phyloP scores from a whole-genome alignment of 2,329 filamentous ascomycete species.

The Trichoderma atroviride region DNA sequence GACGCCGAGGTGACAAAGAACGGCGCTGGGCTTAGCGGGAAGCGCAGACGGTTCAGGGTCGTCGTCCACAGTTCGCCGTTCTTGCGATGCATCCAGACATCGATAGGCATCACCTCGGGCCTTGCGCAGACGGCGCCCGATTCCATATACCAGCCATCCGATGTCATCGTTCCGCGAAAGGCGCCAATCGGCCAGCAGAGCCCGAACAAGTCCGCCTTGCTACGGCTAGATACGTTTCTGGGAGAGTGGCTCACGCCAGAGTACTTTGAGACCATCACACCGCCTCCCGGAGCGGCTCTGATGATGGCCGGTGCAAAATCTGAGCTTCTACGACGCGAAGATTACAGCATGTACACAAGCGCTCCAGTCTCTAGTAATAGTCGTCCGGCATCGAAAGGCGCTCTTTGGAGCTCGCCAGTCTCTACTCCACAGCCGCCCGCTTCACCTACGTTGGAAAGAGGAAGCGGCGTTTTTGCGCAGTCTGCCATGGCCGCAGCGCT shows the following conservation, averaged over 20 bases:
- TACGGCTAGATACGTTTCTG: constrained; percentile 88
- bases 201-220: constrained; percentile 57
- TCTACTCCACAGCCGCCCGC: constrained; percentile 30
- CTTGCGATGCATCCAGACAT: constrained; percentile 88
- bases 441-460: constrained; percentile 35
- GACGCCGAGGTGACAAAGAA: constrained; percentile 43
- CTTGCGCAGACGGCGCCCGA: constrained; percentile 61
- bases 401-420: constrained; percentile 42
- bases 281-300: constrained; percentile 80
- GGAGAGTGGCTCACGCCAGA: constrained; percentile 94
- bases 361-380: constrained; percentile 26
- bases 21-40: constrained; percentile 33
- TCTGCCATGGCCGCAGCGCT: constrained; percentile 42
- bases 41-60: constrained; percentile 70
- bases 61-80: constrained; percentile 94
- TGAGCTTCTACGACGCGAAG: constrained; percentile 76
- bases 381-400: constrained; percentile 28
- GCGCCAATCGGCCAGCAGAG: constrained; percentile 33
- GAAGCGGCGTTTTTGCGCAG: constrained; percentile 33
- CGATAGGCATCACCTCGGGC: constrained; percentile 83
- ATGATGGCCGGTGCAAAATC: constrained; percentile 91
- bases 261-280: constrained; percentile 91
- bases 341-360: constrained; percentile 57
- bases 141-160: constrained; percentile 39
- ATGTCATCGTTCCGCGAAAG: constrained; percentile 41